Percentiles rank a stretch among this genome's conserved stretches.
Evolutionary conservation across 1,284 basidiomycete species (phyloP).

Genomic region (Inonotus obliquus): DNA sequence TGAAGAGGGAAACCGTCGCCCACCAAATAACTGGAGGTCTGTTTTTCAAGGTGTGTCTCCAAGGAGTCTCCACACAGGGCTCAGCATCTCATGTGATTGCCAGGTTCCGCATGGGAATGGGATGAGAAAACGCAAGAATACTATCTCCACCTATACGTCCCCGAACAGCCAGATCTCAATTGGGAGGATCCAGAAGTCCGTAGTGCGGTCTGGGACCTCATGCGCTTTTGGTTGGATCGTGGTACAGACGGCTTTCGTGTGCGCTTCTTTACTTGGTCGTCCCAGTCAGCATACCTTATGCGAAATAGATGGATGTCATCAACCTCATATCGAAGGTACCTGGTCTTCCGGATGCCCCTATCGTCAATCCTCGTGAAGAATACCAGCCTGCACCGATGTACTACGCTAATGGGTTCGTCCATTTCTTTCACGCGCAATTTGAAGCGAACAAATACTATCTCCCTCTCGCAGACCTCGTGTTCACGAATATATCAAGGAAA

Average conservation of each 20-base stretch:
- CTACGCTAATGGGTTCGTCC: constrained; percentile 54
- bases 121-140: constrained; percentile 67
- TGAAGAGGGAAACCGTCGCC: constrained; percentile 45
- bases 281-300: no score
- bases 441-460: not conserved
- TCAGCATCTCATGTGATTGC: not conserved
- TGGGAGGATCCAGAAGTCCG: constrained; percentile 68
- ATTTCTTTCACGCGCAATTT: not conserved
- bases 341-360: constrained; percentile 61
- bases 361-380: constrained; percentile 44
- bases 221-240: constrained; percentile 71
- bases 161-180: constrained; percentile 75
- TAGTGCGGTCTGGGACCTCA: constrained; percentile 58
- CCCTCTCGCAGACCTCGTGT: constrained; percentile 45
- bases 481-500: constrained; percentile 66
- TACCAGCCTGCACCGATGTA: constrained; percentile 55
- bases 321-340: constrained; percentile 61
- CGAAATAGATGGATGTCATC: constrained; percentile 66
- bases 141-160: constrained; percentile 69
- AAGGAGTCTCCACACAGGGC: not conserved
- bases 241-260: constrained; percentile 76
- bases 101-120: constrained; percentile 72
- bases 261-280: constrained; percentile 24
- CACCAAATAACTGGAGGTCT: constrained; percentile 73
- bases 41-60: constrained; percentile 51